Evolutionary conservation across 108 stramenopile genomes (phyloP), one percentile per base, ranked within the genome.

Genomic region (Cyclotella distinguenda): DNA sequence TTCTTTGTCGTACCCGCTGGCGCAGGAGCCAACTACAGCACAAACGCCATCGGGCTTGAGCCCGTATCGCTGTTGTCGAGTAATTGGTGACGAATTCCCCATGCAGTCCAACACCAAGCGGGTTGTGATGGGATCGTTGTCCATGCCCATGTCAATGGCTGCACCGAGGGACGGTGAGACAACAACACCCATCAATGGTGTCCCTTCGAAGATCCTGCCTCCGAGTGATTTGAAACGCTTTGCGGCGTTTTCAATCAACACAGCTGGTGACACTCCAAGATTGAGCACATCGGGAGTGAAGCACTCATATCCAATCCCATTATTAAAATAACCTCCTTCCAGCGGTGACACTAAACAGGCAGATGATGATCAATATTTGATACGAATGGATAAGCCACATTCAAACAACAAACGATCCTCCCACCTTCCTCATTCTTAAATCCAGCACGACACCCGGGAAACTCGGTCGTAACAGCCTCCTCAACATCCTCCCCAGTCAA

Each of bases 1-100:
- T 22, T 82, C 82, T 13, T 74, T 60, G 23, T 91, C 89, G 60
- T 65, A 97, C 23, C 96, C 96, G 30, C 80, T 74, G 16, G 93
- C 93, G 52, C 88, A 90, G 10, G 87, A 83, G 25, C 95, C 95
- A 13, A 96, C 95, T 0, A 96, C 93, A 33, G 80, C 80, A 59
- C 95, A 96, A 19, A 96, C 72, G 1, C 95, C 96, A 61, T 94
- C 94, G 3, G 96, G 89, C 46, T 94, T 87, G 56, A 54, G 59
- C 3, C 89, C 89, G 49, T 81, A 81, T 40, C 94, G 77, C 58
- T 90, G 87, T 59, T 97, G 95, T 35, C 83, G 62, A 23, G 87
- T 83, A 43, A 97, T 93, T 7, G 95, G 96, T 0, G 85, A 86
- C 33, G 73, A 87, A 83, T 97, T 95, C 0, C 96, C 96, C 95